A percentile compares a stretch with the other conserved stretches of the same genome.
Conservation (phyloP, 768 basidiomycete species). For the Auriculariales sp. region DNA sequence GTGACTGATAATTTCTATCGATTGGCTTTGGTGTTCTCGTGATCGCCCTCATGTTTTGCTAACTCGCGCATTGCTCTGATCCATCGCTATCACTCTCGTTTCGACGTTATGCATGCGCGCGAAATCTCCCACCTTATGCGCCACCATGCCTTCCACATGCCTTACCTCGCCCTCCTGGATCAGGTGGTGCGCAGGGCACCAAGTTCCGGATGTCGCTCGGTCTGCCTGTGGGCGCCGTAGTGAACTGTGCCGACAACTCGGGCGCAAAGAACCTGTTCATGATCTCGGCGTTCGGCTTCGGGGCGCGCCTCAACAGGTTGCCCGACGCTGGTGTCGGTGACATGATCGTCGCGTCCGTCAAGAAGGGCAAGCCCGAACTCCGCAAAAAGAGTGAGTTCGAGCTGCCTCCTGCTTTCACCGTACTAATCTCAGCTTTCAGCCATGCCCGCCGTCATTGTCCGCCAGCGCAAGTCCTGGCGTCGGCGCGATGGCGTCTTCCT, state of each 20-base stretch:
- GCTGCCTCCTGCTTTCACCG: background rate
- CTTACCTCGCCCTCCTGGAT: conserved; percentile 13
- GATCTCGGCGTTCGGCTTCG: conserved; percentile 92
- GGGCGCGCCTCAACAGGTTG: conserved; percentile 91
- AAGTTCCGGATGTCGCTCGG: conserved; percentile 93
- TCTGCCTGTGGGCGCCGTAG: conserved; percentile 86
- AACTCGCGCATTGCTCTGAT: background rate
- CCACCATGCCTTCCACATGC: background rate
- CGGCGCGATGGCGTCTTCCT: conserved; percentile 97
- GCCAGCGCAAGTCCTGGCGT: conserved; percentile 98
- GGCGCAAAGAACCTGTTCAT: conserved; percentile 92
- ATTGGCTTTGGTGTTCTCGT: background rate
- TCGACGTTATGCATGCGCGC: background rate
- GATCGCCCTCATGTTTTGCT: background rate
- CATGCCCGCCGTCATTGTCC: conserved; percentile 92
- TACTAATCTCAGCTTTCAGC: conserved; percentile 29
- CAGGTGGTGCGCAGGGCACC: conserved; percentile 67
- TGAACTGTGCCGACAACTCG: conserved; percentile 98
- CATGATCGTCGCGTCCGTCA: conserved; percentile 93
- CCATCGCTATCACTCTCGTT: background rate
- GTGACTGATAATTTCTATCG: background rate
- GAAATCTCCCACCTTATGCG: background rate
- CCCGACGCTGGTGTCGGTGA: conserved; percentile 93
- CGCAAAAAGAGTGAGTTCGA: conserved; percentile 88
- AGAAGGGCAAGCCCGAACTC: conserved; percentile 99